phyloP scores from a whole-genome alignment of 371 early-diverging fungal genomes.

The Syncephalastrum racemosum region DNA sequence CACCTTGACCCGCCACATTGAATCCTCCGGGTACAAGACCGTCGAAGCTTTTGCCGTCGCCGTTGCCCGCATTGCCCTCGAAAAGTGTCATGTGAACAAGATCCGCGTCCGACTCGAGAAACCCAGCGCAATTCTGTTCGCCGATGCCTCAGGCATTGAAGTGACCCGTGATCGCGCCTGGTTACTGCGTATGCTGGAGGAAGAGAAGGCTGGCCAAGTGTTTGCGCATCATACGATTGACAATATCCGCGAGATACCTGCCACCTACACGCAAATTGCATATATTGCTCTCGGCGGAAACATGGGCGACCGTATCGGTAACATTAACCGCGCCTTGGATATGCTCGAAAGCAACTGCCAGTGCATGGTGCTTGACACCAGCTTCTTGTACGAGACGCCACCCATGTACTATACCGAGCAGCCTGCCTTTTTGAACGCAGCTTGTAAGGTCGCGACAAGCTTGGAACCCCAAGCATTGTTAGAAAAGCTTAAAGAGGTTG shows the following conservation, averaged over 20 bases:
- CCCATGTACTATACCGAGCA: conserved; percentile 97
- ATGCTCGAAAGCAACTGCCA: conserved; percentile 50
- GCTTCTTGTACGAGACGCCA: conserved; percentile 93
- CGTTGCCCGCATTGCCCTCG: conserved; percentile 69
- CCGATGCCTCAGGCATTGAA: conserved; percentile 88
- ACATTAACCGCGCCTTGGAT: conserved; percentile 77
- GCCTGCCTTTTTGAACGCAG: conserved; percentile 89
- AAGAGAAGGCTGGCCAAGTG: conserved; percentile 29
- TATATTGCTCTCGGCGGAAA: conserved; percentile 94
- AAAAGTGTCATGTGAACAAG: conserved; percentile 80
- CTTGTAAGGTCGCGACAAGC: conserved; percentile 78
- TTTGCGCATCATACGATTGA: conserved; percentile 31
- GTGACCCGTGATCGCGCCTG: conserved; percentile 75
- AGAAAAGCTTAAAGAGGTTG: conserved; percentile 80
- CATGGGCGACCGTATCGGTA: conserved; percentile 78
- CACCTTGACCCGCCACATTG: conserved; percentile 66
- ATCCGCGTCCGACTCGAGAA: conserved; percentile 89
- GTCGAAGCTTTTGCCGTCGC: conserved; percentile 82
- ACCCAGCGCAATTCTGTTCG: conserved; percentile 90
- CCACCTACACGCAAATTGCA: conserved; percentile 43
- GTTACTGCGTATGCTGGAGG: conserved; percentile 38
- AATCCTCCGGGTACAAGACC: conserved; percentile 78
- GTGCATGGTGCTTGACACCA: conserved; percentile 83
- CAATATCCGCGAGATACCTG: conserved; percentile 31
- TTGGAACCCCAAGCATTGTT: conserved; percentile 78